Percentiles rank a stretch among this genome's conserved stretches.
phyloP scores from a whole-genome alignment of 2,329 filamentous ascomycete species.

The Penicillium crustosum region DNA sequence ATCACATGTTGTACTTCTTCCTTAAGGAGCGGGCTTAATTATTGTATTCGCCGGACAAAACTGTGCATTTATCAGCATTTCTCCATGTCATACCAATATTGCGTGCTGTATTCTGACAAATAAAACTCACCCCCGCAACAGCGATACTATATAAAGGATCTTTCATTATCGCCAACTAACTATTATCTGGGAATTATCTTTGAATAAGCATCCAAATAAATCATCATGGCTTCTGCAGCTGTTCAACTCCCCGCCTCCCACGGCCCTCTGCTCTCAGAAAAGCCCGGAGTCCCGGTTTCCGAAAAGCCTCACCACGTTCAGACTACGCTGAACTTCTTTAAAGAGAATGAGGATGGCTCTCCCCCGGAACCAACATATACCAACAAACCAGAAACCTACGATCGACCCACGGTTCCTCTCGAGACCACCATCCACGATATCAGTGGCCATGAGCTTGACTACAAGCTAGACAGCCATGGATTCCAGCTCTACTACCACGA shows the following conservation, averaged over 20 bases:
- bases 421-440: constrained; percentile 45
- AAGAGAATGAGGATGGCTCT: constrained; percentile 45
- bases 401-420: constrained; percentile 41
- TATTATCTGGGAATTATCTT: neutral
- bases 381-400: constrained; percentile 42
- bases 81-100: constrained; percentile 26
- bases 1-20: constrained; percentile 12
- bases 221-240: constrained; percentile 33
- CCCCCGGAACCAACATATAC: constrained; percentile 43
- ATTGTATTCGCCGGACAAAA: neutral
- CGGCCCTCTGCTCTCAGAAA: constrained; percentile 13
- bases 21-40: neutral
- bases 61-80: constrained; percentile 34
- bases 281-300: constrained; percentile 13
- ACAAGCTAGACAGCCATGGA: constrained; percentile 49
- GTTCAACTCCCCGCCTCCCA: constrained; percentile 24
- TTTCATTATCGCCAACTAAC: neutral
- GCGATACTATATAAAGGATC: constrained; percentile 12
- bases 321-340: constrained; percentile 50
- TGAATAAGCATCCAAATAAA: neutral
- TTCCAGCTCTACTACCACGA: constrained; percentile 48
- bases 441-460: constrained; percentile 44
- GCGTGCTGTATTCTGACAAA: constrained; percentile 38
- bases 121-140: constrained; percentile 22
- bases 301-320: constrained; percentile 39